Evolutionary conservation across 345 rosid genomes (phyloP), one percentile per base, ranked within the genome.

Genomic region (Lepidium didymum): DNA sequence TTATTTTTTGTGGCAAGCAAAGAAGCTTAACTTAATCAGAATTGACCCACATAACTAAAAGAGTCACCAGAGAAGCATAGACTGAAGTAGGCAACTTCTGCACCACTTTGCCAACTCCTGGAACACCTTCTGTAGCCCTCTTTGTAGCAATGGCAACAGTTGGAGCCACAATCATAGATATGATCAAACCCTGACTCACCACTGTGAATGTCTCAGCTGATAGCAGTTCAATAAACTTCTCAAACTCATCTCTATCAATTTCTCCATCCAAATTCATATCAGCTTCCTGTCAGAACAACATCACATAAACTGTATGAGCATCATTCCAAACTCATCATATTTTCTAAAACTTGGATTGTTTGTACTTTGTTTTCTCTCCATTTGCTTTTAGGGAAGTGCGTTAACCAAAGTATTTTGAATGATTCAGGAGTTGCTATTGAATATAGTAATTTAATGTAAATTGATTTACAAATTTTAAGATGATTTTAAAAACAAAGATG

Each of bases 71-170:
- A 21, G 95, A 87, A 41, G 96, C 96, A 52, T 89, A 92, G 42
- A 92, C 67, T 2, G 98, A 84, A 75, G 63, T 84, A 13, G 98
- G 96, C 46, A 92, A 46, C 81, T 77, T 92, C 56, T 85, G 92
- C 72, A 92, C 92, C 41, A 87, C 88, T 66, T 85, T 87, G 1
- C 98, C 98, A 13, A 92, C 84, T 4, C 86, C 88, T 0, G 96
- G 98, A 33, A 92, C 90, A 31, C 92, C 98, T 69, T 92, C 98
- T 0, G 98, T 92, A 5, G 91, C 89, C 59, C 35, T 85, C 81
- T 92, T 92, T 16, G 95, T 87, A 2, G 96, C 95, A 77, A 87
- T 70, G 52, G 96, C 98, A 12, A 92, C 86, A 6, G 98, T 86
- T 0, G 98, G 98, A 50, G 98, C 96, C 33, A 86, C 96, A n/a